phyloP scores from a whole-genome alignment of 108 stramenopile genomes.

The Skeletonema marinoi region DNA sequence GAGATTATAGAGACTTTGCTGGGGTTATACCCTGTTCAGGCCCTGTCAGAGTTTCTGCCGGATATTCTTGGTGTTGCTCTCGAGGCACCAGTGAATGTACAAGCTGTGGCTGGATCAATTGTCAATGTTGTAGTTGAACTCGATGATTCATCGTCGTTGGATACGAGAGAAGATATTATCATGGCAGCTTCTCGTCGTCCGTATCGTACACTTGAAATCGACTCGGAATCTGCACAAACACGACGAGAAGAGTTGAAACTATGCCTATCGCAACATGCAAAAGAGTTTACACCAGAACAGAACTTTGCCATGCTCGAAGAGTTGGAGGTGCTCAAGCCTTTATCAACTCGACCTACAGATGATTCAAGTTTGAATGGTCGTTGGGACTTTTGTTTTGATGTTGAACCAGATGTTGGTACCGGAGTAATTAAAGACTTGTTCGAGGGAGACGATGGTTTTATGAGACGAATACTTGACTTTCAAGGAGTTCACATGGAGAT shows the following conservation, averaged over 20 bases:
- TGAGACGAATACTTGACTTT: constrained; percentile 1
- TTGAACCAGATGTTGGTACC: constrained; percentile 8
- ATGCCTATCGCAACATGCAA: not conserved
- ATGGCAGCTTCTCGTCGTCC: not conserved
- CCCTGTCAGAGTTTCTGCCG: not conserved
- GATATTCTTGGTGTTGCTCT: not conserved
- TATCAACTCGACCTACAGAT: not conserved
- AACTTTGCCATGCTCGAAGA: not conserved
- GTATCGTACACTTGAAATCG: not conserved
- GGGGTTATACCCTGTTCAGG: not conserved
- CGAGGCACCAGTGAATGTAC: not conserved
- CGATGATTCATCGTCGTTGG: not conserved
- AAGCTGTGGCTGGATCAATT: not conserved
- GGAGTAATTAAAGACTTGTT: not conserved
- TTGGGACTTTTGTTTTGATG: constrained; percentile 6
- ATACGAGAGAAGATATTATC: not conserved
- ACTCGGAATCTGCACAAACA: not conserved
- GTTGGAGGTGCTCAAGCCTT: not conserved
- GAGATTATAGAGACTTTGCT: not conserved
- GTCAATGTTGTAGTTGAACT: not conserved
- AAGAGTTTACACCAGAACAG: not conserved
- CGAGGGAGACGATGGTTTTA: not conserved
- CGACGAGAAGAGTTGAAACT: constrained; percentile 5
- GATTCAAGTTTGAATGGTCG: constrained; percentile 2
- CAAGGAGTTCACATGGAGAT: constrained; percentile 3